Conservation (phyloP, 768 basidiomycete genomes). For the Pholiota microspora region DNA sequence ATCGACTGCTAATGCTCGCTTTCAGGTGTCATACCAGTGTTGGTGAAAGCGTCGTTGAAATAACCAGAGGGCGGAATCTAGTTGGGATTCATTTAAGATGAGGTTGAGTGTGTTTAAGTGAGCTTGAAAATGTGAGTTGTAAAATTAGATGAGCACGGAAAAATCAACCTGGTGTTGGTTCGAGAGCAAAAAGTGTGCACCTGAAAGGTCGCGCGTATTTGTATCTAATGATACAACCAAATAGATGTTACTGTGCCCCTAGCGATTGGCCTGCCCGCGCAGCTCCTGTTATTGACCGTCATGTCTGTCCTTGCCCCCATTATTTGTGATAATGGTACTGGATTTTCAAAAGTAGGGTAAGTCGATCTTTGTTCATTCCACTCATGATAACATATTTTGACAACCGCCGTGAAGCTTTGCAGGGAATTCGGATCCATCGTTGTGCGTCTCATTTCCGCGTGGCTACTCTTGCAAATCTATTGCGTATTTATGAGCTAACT, state of each 20-base stretch:
- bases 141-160: too few relatives aligned
- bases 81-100: too few relatives aligned
- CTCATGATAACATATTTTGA: conserved; percentile 2
- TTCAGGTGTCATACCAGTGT: not conserved
- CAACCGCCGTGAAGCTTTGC: conserved; percentile 66
- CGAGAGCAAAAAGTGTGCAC: too few relatives aligned
- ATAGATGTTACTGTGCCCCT: not conserved
- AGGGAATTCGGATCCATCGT: conserved; percentile 98
- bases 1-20: not conserved
- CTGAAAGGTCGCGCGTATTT: not conserved
- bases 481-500: conserved; percentile 6
- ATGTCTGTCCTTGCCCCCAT: conserved; percentile 93
- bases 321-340: conserved; percentile 97
- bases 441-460: conserved; percentile 50
- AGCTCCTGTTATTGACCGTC: conserved; percentile 14
- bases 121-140: too few relatives aligned
- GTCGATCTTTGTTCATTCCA: conserved; percentile 29
- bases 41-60: not conserved
- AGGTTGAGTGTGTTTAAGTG: too few relatives aligned
- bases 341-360: conserved; percentile 96
- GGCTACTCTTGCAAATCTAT: conserved; percentile 2
- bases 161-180: too few relatives aligned
- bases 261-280: conserved; percentile 2
- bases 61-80: too few relatives aligned
- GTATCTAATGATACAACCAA: not conserved